Conservation (phyloP, 768 basidiomycete species). For the Suillus weaverae region DNA sequence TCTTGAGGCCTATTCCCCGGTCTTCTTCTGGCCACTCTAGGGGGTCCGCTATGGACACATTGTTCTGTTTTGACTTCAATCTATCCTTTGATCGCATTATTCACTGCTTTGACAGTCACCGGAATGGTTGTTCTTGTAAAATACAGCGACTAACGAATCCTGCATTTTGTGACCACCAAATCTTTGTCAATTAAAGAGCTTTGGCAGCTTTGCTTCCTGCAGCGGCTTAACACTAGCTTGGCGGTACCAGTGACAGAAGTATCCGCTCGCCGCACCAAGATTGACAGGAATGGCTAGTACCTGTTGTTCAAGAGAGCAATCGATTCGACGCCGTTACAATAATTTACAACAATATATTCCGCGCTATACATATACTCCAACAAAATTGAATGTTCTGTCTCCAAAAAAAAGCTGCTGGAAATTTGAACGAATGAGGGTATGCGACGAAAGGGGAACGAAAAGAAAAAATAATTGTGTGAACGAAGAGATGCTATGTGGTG, state of each 20-base stretch:
- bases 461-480: neutral
- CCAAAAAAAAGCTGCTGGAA: neutral
- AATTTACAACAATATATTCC: neutral
- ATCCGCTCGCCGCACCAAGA: neutral
- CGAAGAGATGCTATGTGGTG: constrained; percentile 10
- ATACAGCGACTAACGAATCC: no score
- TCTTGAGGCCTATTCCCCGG: no score
- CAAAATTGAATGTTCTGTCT: neutral
- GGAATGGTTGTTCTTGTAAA: no score
- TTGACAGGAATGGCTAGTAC: neutral
- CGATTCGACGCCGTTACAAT: neutral
- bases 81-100: no score
- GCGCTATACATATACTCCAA: neutral
- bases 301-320: neutral
- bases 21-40: no score
- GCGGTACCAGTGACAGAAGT: neutral
- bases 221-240: neutral
- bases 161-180: no score
- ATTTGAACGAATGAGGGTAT: neutral
- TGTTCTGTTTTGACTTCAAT: no score
- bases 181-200: no score
- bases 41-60: no score
- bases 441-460: constrained; percentile 1
- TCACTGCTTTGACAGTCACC: no score
- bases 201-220: neutral